These are phyloP conservation scores for Syzygium aqueum DNA, from an alignment of 345 rosid species.

Conservation along the genomic window DNA sequence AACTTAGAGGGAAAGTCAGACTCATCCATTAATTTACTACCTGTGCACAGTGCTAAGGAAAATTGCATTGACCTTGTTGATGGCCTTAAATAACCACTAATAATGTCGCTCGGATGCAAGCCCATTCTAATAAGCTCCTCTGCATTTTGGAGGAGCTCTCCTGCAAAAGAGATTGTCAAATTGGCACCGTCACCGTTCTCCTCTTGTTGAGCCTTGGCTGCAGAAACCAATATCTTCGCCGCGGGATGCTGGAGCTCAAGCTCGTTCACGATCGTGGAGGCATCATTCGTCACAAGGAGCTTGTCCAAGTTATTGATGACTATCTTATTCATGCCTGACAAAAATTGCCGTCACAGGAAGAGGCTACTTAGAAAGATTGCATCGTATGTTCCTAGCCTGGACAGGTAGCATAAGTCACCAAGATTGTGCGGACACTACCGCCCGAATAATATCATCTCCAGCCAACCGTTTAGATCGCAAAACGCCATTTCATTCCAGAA, in stretches of 20 bases:
- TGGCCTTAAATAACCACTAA: slow-evolving; percentile 83
- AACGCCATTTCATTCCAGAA: neutral
- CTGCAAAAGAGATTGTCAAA: slow-evolving; percentile 79
- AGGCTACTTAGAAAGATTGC: neutral
- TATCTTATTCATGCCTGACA: slow-evolving; percentile 94
- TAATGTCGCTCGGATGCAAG: slow-evolving; percentile 63
- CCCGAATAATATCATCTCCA: neutral
- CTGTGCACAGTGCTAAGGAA: neutral
- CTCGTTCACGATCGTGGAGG: slow-evolving; percentile 87
- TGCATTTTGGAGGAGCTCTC: slow-evolving; percentile 88
- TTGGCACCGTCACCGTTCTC: slow-evolving; percentile 98
- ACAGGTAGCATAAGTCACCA: neutral
- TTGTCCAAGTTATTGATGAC: slow-evolving; percentile 91
- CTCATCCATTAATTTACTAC: neutral
- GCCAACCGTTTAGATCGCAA: neutral
- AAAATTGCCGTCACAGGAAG: neutral
- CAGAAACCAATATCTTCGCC: slow-evolving; percentile 81
- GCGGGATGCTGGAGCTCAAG: slow-evolving; percentile 97
- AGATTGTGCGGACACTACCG: neutral
- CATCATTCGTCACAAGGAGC: slow-evolving; percentile 82
- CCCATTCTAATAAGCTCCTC: slow-evolving; percentile 95
- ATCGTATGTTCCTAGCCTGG: neutral
- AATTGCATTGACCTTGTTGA: slow-evolving; percentile 32
- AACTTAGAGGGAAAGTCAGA: neutral
- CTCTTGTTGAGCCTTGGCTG: slow-evolving; percentile 93